Evolutionary conservation across 2,329 filamentous ascomycete genomes (phyloP).

Genomic region (Clonostachys byssicola): DNA sequence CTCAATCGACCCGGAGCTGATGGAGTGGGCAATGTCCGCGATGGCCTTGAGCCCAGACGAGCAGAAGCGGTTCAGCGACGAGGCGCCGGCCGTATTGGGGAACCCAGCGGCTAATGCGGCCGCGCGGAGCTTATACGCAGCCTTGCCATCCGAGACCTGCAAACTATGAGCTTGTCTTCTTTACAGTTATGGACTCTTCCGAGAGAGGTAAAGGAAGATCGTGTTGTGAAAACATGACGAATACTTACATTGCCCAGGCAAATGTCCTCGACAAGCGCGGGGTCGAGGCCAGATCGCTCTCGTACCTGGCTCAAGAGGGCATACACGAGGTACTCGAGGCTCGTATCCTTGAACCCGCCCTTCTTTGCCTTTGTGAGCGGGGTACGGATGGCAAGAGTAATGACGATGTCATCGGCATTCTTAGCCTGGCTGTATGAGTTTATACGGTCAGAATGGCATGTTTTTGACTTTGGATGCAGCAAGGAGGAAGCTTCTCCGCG

Average conservation of each 20-base stretch:
- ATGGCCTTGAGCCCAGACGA: slow-evolving; percentile 93
- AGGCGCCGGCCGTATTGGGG: slow-evolving; percentile 82
- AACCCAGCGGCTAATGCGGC: slow-evolving; percentile 88
- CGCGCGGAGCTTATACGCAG: slow-evolving; percentile 86
- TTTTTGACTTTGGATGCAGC: not conserved
- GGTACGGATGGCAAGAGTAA: slow-evolving; percentile 86
- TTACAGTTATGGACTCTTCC: not conserved
- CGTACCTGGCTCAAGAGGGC: slow-evolving; percentile 75
- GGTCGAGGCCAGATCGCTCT: slow-evolving; percentile 72
- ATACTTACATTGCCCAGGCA: slow-evolving; percentile 79
- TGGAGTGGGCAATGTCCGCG: slow-evolving; percentile 90
- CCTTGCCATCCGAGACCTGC: slow-evolving; percentile 78
- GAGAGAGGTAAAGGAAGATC: not conserved
- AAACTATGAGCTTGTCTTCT: slow-evolving; percentile 2
- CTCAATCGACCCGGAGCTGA: slow-evolving; percentile 75
- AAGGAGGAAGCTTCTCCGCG: not conserved
- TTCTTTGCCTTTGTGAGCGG: slow-evolving; percentile 85
- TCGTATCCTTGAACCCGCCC: slow-evolving; percentile 93
- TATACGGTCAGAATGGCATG: not conserved
- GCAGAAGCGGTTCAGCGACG: slow-evolving; percentile 91
- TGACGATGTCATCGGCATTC: slow-evolving; percentile 94
- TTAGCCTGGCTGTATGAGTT: slow-evolving; percentile 66
- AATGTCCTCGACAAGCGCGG: slow-evolving; percentile 81
- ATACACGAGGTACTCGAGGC: slow-evolving; percentile 81
- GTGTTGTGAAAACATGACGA: not conserved